A percentile compares a stretch with the other conserved stretches of the same genome.
Evolutionary conservation across 306 rosid species (phyloP).

Genomic region (Cicer cuneatum): DNA sequence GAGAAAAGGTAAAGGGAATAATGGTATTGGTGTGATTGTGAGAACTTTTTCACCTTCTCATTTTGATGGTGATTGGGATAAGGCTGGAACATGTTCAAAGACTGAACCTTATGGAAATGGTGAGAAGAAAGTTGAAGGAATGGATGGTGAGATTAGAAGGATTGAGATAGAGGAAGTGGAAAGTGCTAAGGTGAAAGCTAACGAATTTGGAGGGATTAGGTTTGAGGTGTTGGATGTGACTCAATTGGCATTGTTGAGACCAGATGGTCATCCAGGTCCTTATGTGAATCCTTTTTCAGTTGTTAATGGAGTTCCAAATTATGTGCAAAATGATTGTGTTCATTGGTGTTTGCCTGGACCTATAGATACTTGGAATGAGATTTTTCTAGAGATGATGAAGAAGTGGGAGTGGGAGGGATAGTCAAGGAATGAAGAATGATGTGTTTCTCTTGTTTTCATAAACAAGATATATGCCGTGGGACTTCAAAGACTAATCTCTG

Average conservation of each 20-base stretch:
- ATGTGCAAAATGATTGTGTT: slow-evolving; percentile 73
- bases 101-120: slow-evolving; percentile 21
- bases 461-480: no score
- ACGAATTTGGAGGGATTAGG: slow-evolving; percentile 26
- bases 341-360: slow-evolving; percentile 96
- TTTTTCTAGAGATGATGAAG: slow-evolving; percentile 57
- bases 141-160: slow-evolving; percentile 39
- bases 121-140: slow-evolving; percentile 22
- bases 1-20: slow-evolving; percentile 37
- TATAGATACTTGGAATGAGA: slow-evolving; percentile 84
- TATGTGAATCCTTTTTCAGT: slow-evolving; percentile 69
- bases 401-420: slow-evolving; percentile 47
- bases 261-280: slow-evolving; percentile 89
- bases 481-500: no score
- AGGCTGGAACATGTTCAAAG: slow-evolving; percentile 41
- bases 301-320: slow-evolving; percentile 50
- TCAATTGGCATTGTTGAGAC: slow-evolving; percentile 56
- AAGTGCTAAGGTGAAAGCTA: slow-evolving; percentile 20
- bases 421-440: slow-evolving; percentile 14
- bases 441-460: no score
- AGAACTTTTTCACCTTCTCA: slow-evolving; percentile 45
- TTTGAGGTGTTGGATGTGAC: slow-evolving; percentile 44
- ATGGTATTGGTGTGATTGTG: slow-evolving; percentile 37
- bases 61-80: slow-evolving; percentile 51
- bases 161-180: slow-evolving; percentile 44